Base-by-base conservation (phyloP, 768 basidiomycete genomes). In the Leccinellum albellum region DNA sequence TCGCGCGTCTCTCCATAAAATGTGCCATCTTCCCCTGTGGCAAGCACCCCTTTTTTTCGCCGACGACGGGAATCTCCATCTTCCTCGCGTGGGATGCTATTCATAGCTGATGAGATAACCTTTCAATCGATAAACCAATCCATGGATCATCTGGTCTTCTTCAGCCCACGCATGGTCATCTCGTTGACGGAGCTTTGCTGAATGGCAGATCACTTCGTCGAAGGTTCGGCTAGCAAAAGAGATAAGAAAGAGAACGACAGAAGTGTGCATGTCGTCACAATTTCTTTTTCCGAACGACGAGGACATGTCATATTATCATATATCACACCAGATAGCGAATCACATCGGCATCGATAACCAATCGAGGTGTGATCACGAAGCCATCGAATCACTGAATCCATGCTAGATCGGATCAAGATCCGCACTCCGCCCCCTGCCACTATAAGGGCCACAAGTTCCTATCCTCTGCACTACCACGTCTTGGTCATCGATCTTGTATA, bases 361-460 rank as follows among this genome's bases (percentile, higher is more conserved):
- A 61, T 62, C 58, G 46, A 45, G 60, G 64, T 51, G 56, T 57
- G 51, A 59, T 65, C 56, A 42, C 58, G 44, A 51, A 51, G 60
- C 35, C 52, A 53, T 53, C 29, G 56, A 58, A 57, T 23, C 45
- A 14, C 21, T 42, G 42, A 31, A 44, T 50, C 42, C 28, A 47
- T 21, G 50, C 72, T 73, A 72, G 75, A 67, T 72, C 83, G 81
- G 83, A 88, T 87, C 86, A 82, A 84, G 86, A 86, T 88, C 86
- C 83, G 84, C 76, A 80, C 78, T 80, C 82, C 80, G 82, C 80
- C 75, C 64, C 69, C 70, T 67, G 69, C 71, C 70, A 74, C 73
- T 73, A 76, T 77, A 77, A 78, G 76, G 71, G 64, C 57, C 60
- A 60, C 60, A 54, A 51, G 54, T 67, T 62, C 63, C 56, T 67